Conservation (phyloP, 371 early-diverging fungal species). For the Dichotomocladium elegans region DNA sequence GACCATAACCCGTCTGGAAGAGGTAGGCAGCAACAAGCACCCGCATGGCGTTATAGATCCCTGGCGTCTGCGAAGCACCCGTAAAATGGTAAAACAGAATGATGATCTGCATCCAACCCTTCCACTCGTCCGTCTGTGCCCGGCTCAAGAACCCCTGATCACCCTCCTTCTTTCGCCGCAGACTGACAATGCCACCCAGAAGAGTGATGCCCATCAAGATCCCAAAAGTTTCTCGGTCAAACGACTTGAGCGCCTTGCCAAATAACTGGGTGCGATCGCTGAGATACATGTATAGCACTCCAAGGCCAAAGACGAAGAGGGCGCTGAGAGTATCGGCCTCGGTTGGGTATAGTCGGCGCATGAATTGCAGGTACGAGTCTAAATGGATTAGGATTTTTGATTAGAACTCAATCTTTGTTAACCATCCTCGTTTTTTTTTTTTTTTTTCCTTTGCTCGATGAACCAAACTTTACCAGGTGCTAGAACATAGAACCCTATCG, state of each 20-base stretch:
- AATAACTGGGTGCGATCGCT: conserved; percentile 72
- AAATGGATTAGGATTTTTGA: background rate
- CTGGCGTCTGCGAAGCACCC: conserved; percentile 60
- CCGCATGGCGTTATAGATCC: conserved; percentile 71
- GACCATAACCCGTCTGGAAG: conserved; percentile 80
- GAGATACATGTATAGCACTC: conserved; percentile 57
- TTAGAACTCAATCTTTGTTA: background rate
- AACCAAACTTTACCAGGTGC: conserved; percentile 19
- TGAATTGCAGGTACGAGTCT: conserved; percentile 6
- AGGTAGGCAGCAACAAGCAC: conserved; percentile 71
- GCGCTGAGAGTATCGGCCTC: conserved; percentile 28
- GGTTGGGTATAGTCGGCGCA: conserved; percentile 10
- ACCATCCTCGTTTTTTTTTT: background rate
- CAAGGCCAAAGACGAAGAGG: conserved; percentile 43
- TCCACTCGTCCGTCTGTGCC: conserved; percentile 81
- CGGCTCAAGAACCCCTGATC: conserved; percentile 63
- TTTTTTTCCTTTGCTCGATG: background rate
- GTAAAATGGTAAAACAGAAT: conserved; percentile 73
- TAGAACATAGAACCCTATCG: conserved; percentile 34
- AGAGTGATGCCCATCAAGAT: conserved; percentile 31
- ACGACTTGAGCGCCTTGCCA: conserved; percentile 65
- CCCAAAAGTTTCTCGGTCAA: conserved; percentile 36
- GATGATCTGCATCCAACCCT: conserved; percentile 82
- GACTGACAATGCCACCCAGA: conserved; percentile 44
- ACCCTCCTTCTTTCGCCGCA: conserved; percentile 35